Evolutionary conservation across 176 grass and related monocot species (phyloP), one percentile per base, ranked within the genome.

Genomic region (Oryza coarctata): DNA sequence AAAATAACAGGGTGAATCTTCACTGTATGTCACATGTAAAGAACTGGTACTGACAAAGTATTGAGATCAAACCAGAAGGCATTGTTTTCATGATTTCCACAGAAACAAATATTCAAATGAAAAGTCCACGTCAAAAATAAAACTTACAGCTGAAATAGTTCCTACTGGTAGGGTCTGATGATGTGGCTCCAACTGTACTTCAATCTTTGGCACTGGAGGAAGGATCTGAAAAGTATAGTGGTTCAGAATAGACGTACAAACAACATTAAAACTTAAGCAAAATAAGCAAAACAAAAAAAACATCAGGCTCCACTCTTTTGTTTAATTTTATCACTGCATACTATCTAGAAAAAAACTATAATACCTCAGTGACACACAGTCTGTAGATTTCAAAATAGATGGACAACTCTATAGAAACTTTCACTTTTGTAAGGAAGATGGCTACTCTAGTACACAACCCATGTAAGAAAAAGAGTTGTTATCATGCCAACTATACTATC

Each of bases 91-190:
- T 62, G 28, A 25, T n/a, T 67, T 12, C 55, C 25, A 25, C n/a
- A 18, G 13, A 80, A 86, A 49, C 1, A 60, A 44, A 68, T 43
- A 23, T 64, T 38, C 73, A 67, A 13, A 36, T 22, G 32, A 47
- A 75, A 35, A 68, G 33, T 33, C 4, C 0, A 33, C 18, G 47
- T 62, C 61, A 72, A 35, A 11, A 49, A 18, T 15, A 78, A 65
- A 52, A 89, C 92, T 89, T 89, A 98, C 95, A 81, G 95, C 85
- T 72, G 89, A 86, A 78, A 94, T 72, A 73, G 78, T 45, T 70
- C 95, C 95, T 45, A 98, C 87, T 60, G 90, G 92, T 29, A 94
- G 87, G 69, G 88, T 82, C 77, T 88, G 85, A 83, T 98, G 95
- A 80, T 94, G 90, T 76, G 79, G 84, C 67, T 94, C 90, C 84